Percentiles rank a stretch among this genome's conserved stretches.
Conservation (phyloP, 2,329 filamentous ascomycete species). For the Paecilomyces fulvus region DNA sequence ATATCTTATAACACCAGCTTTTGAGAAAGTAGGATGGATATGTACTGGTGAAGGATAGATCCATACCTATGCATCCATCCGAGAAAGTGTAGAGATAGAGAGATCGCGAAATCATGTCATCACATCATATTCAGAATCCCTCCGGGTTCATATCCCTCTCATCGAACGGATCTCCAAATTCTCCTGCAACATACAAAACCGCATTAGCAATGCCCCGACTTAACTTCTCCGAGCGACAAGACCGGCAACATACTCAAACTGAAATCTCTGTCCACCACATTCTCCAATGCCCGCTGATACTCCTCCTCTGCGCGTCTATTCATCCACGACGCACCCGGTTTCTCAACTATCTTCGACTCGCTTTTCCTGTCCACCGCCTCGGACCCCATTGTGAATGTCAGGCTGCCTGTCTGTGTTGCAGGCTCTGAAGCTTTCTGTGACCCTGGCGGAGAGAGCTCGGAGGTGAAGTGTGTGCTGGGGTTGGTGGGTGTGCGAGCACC, state of each 20-base stretch:
- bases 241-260: conserved; percentile 31
- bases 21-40: neutral
- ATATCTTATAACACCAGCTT: no score
- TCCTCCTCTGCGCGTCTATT: conserved; percentile 52
- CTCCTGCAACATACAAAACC: conserved; percentile 19
- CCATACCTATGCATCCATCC: neutral
- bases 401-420: conserved; percentile 1
- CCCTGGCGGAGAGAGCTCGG: conserved; percentile 48
- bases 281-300: conserved; percentile 41
- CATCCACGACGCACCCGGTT: conserved; percentile 45
- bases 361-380: neutral
- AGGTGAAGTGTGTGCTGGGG: conserved; percentile 20
- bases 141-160: conserved; percentile 29
- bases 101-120: conserved; percentile 1
- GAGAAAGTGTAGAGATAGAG: conserved; percentile 2
- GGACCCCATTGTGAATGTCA: neutral
- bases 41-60: neutral
- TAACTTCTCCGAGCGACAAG: neutral
- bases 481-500: conserved; percentile 38
- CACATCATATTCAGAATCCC: conserved; percentile 5
- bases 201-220: neutral
- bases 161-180: conserved; percentile 40
- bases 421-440: conserved; percentile 34
- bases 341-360: conserved; percentile 11
- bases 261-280: conserved; percentile 45